These are phyloP conservation scores for Triglochin maritima DNA, from an alignment of 106 monocot species.

Conservation along the genomic window DNA sequence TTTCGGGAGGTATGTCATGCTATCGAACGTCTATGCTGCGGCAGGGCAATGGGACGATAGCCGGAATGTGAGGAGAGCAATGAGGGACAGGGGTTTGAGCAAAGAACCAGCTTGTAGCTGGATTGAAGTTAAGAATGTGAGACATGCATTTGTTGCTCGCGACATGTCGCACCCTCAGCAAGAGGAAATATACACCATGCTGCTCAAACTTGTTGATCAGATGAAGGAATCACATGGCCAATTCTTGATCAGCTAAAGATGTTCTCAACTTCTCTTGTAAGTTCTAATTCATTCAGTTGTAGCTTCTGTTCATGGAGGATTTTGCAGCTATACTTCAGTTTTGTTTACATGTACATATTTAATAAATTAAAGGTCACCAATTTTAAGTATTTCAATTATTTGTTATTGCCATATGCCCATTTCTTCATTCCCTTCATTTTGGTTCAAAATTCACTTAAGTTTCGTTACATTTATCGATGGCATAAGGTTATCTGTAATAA, in stretches of 20 bases:
- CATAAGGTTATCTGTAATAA: too few species aligned
- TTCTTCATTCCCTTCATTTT: too few species aligned
- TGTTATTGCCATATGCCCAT: too few species aligned
- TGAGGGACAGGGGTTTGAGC: slow-evolving; percentile 56
- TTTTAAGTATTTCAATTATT: too few species aligned
- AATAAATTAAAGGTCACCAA: too few species aligned
- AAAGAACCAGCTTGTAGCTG: slow-evolving; percentile 56
- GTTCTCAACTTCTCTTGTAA: neutral
- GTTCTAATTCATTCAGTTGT: neutral
- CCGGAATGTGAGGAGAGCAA: slow-evolving; percentile 20
- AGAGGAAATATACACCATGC: slow-evolving; percentile 38
- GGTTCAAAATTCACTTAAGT: too few species aligned
- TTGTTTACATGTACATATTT: too few species aligned
- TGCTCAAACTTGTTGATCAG: slow-evolving; percentile 24
- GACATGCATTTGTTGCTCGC: slow-evolving; percentile 37
- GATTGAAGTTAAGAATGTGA: slow-evolving; percentile 41
- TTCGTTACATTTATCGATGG: too few species aligned
- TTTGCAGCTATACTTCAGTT: neutral
- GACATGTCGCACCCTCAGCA: slow-evolving; percentile 29
- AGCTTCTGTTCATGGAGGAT: neutral
- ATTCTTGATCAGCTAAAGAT: neutral
- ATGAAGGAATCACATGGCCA: slow-evolving; percentile 9
- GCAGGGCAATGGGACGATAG: slow-evolving; percentile 55
- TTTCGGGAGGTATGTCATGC: slow-evolving; percentile 47
- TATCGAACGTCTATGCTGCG: slow-evolving; percentile 59